These are phyloP conservation scores for Symmetrospora coprosmae DNA, from an alignment of 768 basidiomycete species.

Conservation along the genomic window DNA sequence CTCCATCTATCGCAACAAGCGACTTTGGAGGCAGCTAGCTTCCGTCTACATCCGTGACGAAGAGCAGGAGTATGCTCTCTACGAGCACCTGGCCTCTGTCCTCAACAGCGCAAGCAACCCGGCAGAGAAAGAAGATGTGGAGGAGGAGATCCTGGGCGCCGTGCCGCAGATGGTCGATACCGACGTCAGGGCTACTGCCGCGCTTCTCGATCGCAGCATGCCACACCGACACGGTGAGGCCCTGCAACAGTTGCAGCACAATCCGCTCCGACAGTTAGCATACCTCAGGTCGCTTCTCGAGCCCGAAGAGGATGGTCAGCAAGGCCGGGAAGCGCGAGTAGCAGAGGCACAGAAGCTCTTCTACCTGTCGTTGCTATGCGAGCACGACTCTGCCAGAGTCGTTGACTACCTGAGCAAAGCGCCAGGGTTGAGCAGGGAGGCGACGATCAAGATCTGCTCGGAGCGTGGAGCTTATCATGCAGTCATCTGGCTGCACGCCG, in stretches of 20 bases:
- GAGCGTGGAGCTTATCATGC: constrained; percentile 54
- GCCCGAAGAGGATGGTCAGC: constrained; percentile 41
- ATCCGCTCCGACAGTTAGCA: constrained; percentile 49
- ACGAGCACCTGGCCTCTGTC: constrained; percentile 23
- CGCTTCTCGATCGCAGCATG: constrained; percentile 53
- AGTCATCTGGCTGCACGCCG: constrained; percentile 64
- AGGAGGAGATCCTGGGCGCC: constrained; percentile 45
- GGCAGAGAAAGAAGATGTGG: constrained; percentile 41
- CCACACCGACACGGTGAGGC: constrained; percentile 56
- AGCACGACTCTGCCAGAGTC: constrained; percentile 51
- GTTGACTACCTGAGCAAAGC: constrained; percentile 37
- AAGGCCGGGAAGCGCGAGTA: constrained; percentile 35
- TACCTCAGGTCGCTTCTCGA: constrained; percentile 67
- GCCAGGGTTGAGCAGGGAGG: constrained; percentile 26
- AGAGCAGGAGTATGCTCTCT: constrained; percentile 40
- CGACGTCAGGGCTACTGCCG: constrained; percentile 48
- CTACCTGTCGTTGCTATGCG: constrained; percentile 62
- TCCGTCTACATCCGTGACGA: constrained; percentile 62
- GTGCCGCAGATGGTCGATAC: constrained; percentile 52
- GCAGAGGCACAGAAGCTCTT: constrained; percentile 44
- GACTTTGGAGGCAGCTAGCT: constrained; percentile 59
- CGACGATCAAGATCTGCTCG: constrained; percentile 54
- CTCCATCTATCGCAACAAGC: constrained; percentile 60
- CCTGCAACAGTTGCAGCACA: constrained; percentile 43
- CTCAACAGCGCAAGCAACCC: constrained; percentile 22